Evolutionary conservation across 2,329 filamentous ascomycete species (phyloP).

Genomic region (Aplosporella prunicola): DNA sequence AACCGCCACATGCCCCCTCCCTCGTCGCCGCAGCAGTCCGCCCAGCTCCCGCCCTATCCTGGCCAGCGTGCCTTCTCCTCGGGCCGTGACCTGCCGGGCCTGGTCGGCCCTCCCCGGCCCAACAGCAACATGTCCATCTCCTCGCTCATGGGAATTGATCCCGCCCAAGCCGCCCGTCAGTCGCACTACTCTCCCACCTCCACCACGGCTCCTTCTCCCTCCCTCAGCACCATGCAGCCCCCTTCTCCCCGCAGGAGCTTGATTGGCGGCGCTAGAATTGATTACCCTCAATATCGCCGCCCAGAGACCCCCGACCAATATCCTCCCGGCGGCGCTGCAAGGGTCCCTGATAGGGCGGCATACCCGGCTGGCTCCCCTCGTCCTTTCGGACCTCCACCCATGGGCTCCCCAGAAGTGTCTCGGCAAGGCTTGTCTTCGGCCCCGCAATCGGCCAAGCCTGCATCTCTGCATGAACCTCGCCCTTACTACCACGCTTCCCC

Average conservation of each 20-base stretch:
- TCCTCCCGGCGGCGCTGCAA: conserved; percentile 20
- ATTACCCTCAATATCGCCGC: conserved; percentile 27
- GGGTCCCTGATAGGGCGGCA: conserved; percentile 19
- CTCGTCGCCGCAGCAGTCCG: conserved; percentile 37
- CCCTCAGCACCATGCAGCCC: conserved; percentile 36
- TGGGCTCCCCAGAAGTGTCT: conserved; percentile 25
- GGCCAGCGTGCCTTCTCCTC: conserved; percentile 36
- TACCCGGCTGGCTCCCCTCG: conserved; percentile 23
- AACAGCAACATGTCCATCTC: conserved; percentile 64
- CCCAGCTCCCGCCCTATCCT: conserved; percentile 28
- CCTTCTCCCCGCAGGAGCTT: conserved; percentile 34
- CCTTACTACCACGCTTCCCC: conserved; percentile 5
- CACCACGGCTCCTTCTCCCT: conserved; percentile 27
- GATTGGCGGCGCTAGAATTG: conserved; percentile 22
- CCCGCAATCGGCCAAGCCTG: conserved; percentile 23
- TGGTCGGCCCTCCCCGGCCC: conserved; percentile 44
- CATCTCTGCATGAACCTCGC: background rate
- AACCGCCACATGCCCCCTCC: conserved; percentile 41
- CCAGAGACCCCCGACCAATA: conserved; percentile 30
- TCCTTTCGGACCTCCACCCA: conserved; percentile 10
- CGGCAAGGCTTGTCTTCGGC: conserved; percentile 23
- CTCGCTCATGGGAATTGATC: conserved; percentile 54
- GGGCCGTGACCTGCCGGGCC: conserved; percentile 46
- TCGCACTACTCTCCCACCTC: conserved; percentile 37
- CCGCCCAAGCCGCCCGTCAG: conserved; percentile 27